Evolutionary conservation across 768 basidiomycete genomes (phyloP), one percentile per base, ranked within the genome.

Genomic region (Mycena indigotica): DNA sequence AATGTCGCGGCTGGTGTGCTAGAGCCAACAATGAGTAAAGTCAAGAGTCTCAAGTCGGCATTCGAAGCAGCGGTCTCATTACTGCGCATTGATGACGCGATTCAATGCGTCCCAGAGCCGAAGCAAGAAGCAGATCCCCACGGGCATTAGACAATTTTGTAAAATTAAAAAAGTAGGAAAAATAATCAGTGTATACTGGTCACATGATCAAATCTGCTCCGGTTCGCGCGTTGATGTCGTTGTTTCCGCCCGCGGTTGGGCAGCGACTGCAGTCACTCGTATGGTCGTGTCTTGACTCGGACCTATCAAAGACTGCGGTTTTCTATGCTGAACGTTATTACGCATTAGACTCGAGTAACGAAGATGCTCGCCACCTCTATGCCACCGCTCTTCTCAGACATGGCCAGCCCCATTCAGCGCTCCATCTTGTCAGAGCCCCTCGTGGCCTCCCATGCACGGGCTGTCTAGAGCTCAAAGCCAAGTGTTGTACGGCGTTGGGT

Each of bases 21-120:
- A 45, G 97, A 98, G 75, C 97, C 97, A 3, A 98, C 95, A 8
- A 84, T 99, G 77, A 91, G 91, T 79, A 98, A 99, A 76, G 91
- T 98, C 64, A 93, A 91, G 77, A 95, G 93, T 69, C 75, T 99
- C 72, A 99, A 99, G 80, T 93, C 91, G 29, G 97, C 97, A 29
- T 92, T 95, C 63, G 95, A 98, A 72, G 95, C 96, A 28, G 94
- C 95, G 3, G 95, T 97, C 38, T 93, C 93, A 56, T 77, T 98
- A 58, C 77, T 99, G 71, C 84, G 97, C 59, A 98, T 98, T 66
- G 95, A 98, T 71, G 95, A 94, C 73, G 91, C 92, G n/a, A 94
- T 94, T 60, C 91, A 93, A 67, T 92, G 90, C 72, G 80, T 89
- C 46, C 89, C 91, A 58, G 90, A 93, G 73, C 80, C 83, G 64